A percentile compares a stretch with the other conserved stretches of the same genome.
Evolutionary conservation across 345 rosid species (phyloP).

Genomic region (Populus deltoides): DNA sequence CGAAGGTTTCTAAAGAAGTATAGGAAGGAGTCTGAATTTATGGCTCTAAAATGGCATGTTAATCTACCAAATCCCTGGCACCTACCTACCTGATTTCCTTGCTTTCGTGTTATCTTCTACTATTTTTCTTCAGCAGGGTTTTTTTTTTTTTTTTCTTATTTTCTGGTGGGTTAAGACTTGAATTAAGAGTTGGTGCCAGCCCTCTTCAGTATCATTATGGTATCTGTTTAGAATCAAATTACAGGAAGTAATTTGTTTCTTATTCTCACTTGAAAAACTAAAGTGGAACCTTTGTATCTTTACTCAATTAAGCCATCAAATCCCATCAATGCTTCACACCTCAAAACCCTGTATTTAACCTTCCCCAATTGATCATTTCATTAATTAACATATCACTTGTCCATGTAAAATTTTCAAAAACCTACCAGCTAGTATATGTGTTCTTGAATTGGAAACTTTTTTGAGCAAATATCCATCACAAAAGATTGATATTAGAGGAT

Average conservation of each 20-base stretch:
- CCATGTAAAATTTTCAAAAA: too few relatives aligned
- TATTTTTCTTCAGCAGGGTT: too few relatives aligned
- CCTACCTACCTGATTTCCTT: too few relatives aligned
- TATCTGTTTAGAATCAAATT: background rate
- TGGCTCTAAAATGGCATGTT: background rate
- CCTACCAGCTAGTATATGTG: background rate
- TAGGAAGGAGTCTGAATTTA: background rate
- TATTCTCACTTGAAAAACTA: too few relatives aligned
- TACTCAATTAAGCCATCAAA: too few relatives aligned
- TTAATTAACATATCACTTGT: background rate
- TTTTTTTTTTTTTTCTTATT: too few relatives aligned
- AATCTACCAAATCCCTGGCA: background rate
- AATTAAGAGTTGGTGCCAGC: background rate
- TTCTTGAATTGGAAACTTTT: background rate
- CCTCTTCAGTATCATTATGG: background rate
- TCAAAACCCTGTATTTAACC: background rate
- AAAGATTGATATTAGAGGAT: background rate
- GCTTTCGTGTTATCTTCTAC: too few relatives aligned
- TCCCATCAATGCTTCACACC: too few relatives aligned
- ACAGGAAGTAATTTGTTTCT: too few relatives aligned
- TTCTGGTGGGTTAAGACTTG: too few relatives aligned
- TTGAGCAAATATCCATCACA: background rate
- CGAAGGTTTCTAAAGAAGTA: background rate
- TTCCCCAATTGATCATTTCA: background rate
- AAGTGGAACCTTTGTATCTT: too few relatives aligned